A percentile compares a stretch with the other conserved stretches of the same genome.
Evolutionary conservation across 805 yeast species (phyloP).

Genomic region (Yarrowia keelungensis): DNA sequence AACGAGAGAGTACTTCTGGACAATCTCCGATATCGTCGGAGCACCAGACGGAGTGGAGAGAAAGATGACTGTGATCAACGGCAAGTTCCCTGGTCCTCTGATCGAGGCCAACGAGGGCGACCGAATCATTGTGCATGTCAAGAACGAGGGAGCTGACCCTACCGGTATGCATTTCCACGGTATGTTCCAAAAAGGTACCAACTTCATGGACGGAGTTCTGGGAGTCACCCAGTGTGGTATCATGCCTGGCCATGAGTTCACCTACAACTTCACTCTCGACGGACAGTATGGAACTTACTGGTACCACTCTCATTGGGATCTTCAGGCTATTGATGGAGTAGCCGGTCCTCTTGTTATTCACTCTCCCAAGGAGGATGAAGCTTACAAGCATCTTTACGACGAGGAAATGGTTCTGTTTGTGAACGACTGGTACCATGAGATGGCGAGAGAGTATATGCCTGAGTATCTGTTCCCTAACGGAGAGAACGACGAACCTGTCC

Average conservation of each 20-base stretch:
- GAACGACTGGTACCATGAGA: constrained; percentile 54
- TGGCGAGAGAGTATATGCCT: constrained; percentile 50
- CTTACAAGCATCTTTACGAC: constrained; percentile 46
- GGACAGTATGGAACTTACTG: constrained; percentile 60
- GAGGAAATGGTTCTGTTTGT: constrained; percentile 51
- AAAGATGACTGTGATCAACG: constrained; percentile 53
- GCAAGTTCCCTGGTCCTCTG: constrained; percentile 60
- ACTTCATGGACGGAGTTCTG: constrained; percentile 60
- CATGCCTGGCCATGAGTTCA: constrained; percentile 53
- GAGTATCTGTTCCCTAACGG: constrained; percentile 54
- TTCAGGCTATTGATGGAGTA: constrained; percentile 59
- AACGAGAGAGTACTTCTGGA: constrained; percentile 43
- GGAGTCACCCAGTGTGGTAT: constrained; percentile 61
- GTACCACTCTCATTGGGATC: constrained; percentile 62
- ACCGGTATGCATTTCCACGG: constrained; percentile 65
- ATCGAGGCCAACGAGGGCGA: constrained; percentile 54
- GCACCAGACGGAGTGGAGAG: constrained; percentile 47
- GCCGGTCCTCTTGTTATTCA: constrained; percentile 57
- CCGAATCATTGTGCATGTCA: constrained; percentile 50
- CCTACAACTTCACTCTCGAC: constrained; percentile 54
- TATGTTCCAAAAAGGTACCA: constrained; percentile 55
- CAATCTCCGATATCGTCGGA: constrained; percentile 42
- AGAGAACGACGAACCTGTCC: constrained; percentile 52
- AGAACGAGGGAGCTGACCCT: constrained; percentile 52
- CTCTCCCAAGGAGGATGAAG: constrained; percentile 50